These are phyloP conservation scores for Dicorynia guianensis DNA, from an alignment of 306 rosid species.

Conservation along the genomic window DNA sequence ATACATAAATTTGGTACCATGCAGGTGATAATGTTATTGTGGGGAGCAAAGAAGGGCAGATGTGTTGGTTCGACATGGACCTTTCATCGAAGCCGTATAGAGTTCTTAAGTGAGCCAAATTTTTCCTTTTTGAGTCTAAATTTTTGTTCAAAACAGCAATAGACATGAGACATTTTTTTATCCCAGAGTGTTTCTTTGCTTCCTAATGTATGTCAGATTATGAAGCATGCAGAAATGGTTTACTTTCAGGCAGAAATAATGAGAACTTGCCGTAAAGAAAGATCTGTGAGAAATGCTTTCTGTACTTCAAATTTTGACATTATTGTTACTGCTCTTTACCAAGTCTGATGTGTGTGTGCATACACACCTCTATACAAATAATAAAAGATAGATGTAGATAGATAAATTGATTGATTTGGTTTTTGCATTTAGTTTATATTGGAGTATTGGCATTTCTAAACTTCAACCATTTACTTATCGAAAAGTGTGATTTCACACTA, in stretches of 20 bases:
- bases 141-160: neutral
- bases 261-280: neutral
- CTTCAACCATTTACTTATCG: neutral
- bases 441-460: neutral
- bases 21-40: constrained; percentile 95
- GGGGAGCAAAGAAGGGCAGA: constrained; percentile 95
- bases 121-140: neutral
- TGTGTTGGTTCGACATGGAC: constrained; percentile 98
- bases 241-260: neutral
- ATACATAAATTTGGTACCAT: constrained; percentile 25
- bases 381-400: no score
- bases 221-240: constrained; percentile 1
- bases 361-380: no score
- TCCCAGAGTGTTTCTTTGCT: constrained; percentile 26
- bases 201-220: constrained; percentile 2
- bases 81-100: constrained; percentile 90
- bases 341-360: neutral
- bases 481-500: neutral
- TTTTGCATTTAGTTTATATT: neutral
- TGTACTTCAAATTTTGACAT: neutral
- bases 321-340: neutral
- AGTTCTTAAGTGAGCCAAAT: constrained; percentile 63
- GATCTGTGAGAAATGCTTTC: neutral
- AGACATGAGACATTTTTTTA: constrained; percentile 2
- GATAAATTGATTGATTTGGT: neutral